Evolutionary conservation across 2,329 filamentous ascomycete species (phyloP).

Genomic region (Colletotrichum sansevieriae): DNA sequence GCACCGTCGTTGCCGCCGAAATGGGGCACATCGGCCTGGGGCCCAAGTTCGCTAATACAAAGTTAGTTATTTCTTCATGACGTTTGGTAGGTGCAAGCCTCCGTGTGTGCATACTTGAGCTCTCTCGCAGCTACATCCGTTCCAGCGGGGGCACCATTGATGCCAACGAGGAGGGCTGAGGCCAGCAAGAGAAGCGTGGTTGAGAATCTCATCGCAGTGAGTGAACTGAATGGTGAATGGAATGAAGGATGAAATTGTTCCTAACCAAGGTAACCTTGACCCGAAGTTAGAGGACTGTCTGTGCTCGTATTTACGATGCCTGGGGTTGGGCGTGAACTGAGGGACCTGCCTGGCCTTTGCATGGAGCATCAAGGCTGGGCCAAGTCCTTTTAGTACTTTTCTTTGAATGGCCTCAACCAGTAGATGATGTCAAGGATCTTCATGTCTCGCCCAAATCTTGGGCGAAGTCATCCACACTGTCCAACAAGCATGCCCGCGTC

Average conservation of each 20-base stretch:
- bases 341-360: conserved; percentile 13
- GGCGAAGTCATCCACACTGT: conserved; percentile 5
- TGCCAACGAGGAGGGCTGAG: conserved; percentile 37
- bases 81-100: no score
- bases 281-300: not conserved
- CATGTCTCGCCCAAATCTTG: conserved; percentile 30
- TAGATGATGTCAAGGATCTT: conserved; percentile 20
- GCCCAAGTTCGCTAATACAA: conserved; percentile 1
- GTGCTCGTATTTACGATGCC: conserved; percentile 24
- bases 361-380: fast-evolving
- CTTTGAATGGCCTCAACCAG: not conserved
- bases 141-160: conserved; percentile 36
- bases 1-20: not conserved
- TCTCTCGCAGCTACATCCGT: conserved; percentile 8
- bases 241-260: not conserved
- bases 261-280: conserved; percentile 28
- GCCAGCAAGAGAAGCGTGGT: conserved; percentile 30
- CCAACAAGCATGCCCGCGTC: not conserved
- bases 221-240: not conserved
- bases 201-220: conserved; percentile 31
- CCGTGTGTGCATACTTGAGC: not conserved
- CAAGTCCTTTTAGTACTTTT: conserved; percentile 32
- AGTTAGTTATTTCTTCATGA: no score
- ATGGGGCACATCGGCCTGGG: conserved; percentile 17
- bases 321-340: conserved; percentile 33